Percentiles rank a stretch among this genome's conserved stretches.
Evolutionary conservation across 1,284 basidiomycete species (phyloP).

Genomic region (Ceratobasidium theobromae): DNA sequence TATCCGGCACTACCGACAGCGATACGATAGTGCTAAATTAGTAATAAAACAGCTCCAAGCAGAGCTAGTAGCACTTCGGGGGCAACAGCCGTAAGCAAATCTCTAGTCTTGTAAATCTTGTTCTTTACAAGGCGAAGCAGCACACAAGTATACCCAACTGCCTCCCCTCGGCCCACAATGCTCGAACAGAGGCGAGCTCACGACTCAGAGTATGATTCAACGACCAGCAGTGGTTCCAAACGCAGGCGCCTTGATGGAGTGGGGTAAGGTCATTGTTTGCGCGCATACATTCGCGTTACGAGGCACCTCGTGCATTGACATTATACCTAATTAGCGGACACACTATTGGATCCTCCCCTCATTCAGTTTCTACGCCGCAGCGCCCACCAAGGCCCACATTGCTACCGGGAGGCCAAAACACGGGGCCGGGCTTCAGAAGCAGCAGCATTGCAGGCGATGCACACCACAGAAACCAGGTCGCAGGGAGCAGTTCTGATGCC

Average conservation of each 20-base stretch:
- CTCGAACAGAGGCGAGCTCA: background rate
- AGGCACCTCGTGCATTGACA: background rate
- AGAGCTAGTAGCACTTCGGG: constrained; percentile 36
- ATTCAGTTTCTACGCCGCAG: background rate
- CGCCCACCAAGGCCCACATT: background rate
- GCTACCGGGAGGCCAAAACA: background rate
- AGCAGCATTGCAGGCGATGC: background rate
- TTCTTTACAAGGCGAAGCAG: background rate
- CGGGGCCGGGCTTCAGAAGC: background rate
- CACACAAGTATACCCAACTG: background rate
- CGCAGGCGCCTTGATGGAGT: constrained; percentile 8
- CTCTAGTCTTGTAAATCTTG: background rate
- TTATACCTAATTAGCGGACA: background rate
- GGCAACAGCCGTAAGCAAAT: constrained; percentile 21
- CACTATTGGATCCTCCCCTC: constrained; percentile 11
- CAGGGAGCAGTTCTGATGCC: background rate
- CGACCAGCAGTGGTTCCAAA: background rate
- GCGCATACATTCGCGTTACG: constrained; percentile 19
- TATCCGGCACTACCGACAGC: constrained; percentile 59
- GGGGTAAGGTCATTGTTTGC: background rate
- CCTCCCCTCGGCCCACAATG: background rate
- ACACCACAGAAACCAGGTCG: background rate
- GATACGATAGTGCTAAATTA: constrained; percentile 55
- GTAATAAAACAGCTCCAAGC: constrained; percentile 52
- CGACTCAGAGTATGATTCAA: constrained; percentile 14